Evolutionary conservation across 805 yeast genomes (phyloP).

Genomic region (Sungouiozyma ichnusensis): DNA sequence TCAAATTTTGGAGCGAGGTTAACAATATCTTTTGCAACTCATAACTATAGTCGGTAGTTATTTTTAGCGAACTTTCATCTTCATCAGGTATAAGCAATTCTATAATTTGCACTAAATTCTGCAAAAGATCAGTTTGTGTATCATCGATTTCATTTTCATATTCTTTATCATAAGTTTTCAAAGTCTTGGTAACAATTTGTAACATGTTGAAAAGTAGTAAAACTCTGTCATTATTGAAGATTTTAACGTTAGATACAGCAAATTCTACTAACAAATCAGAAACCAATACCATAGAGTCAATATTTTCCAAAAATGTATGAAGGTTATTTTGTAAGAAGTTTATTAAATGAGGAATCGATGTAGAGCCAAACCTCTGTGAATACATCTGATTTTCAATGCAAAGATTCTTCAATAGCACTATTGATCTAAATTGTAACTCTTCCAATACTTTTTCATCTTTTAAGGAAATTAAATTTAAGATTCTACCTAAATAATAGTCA

Average conservation of each 20-base stretch:
- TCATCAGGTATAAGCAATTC: slow-evolving; percentile 13
- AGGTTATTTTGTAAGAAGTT: slow-evolving; percentile 6
- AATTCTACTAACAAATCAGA: slow-evolving; percentile 18
- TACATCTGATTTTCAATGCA: slow-evolving; percentile 17
- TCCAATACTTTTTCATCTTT: slow-evolving; percentile 5
- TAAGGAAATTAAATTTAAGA: slow-evolving; percentile 9
- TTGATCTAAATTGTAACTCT: slow-evolving; percentile 19
- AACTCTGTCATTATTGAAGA: slow-evolving; percentile 6
- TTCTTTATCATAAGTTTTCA: slow-evolving; percentile 4
- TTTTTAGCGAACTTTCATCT: slow-evolving; percentile 8
- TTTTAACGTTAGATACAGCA: slow-evolving; percentile 5
- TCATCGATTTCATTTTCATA: slow-evolving; percentile 13
- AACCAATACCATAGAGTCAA: slow-evolving; percentile 10
- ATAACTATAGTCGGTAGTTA: slow-evolving; percentile 3
- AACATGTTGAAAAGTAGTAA: slow-evolving; percentile 9
- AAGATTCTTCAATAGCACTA: slow-evolving; percentile 22
- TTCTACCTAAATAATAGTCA: slow-evolving; percentile 11
- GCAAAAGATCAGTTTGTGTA: slow-evolving; percentile 15
- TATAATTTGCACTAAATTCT: slow-evolving; percentile 11
- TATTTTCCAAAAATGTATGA: slow-evolving; percentile 10
- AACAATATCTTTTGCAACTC: slow-evolving; percentile 14
- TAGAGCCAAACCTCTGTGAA: slow-evolving; percentile 7
- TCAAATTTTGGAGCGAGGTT: slow-evolving; percentile 9
- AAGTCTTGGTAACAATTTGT: slow-evolving; percentile 6
- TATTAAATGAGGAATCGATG: slow-evolving; percentile 13